Conservation (phyloP, 2,329 filamentous ascomycete species). For the Trichoderma semiorbis region DNA sequence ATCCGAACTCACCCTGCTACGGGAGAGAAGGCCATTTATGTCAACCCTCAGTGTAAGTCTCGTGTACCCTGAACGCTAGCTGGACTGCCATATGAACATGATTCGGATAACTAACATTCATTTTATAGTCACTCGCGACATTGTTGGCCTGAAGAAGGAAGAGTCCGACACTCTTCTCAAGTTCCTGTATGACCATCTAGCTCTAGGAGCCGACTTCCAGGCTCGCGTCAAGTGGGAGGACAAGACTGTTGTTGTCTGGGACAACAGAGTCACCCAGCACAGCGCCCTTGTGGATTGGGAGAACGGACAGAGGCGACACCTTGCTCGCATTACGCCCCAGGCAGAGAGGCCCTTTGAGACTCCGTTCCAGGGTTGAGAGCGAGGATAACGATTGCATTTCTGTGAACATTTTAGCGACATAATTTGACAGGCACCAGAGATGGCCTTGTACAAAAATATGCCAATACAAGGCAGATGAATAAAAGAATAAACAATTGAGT, state of each 20-base stretch:
- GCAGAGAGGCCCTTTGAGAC: conserved; percentile 76
- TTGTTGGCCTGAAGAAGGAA: conserved; percentile 81
- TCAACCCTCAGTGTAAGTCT: conserved; percentile 75
- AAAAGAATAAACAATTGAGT: not conserved
- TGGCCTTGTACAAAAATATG: not conserved
- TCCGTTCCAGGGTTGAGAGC: conserved; percentile 33
- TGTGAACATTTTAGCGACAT: conserved; percentile 3
- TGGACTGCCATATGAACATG: not conserved
- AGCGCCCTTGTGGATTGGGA: conserved; percentile 81
- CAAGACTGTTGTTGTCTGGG: conserved; percentile 82
- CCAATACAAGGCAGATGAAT: not conserved
- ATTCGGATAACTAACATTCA: not conserved
- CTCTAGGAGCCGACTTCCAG: conserved; percentile 61
- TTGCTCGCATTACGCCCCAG: conserved; percentile 79
- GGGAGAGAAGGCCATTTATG: conserved; percentile 77
- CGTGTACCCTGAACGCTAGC: not conserved
- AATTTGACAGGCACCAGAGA: not conserved
- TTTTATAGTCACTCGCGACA: conserved; percentile 66
- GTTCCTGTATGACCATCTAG: conserved; percentile 60
- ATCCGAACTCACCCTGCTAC: conserved; percentile 79
- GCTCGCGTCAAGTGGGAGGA: conserved; percentile 73
- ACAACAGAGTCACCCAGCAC: conserved; percentile 77
- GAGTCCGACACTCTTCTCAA: conserved; percentile 74
- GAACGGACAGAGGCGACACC: conserved; percentile 70
- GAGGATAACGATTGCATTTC: not conserved